Conservation (phyloP, 2,329 filamentous ascomycete species). For the Lasiodiplodia gonubiensis region DNA sequence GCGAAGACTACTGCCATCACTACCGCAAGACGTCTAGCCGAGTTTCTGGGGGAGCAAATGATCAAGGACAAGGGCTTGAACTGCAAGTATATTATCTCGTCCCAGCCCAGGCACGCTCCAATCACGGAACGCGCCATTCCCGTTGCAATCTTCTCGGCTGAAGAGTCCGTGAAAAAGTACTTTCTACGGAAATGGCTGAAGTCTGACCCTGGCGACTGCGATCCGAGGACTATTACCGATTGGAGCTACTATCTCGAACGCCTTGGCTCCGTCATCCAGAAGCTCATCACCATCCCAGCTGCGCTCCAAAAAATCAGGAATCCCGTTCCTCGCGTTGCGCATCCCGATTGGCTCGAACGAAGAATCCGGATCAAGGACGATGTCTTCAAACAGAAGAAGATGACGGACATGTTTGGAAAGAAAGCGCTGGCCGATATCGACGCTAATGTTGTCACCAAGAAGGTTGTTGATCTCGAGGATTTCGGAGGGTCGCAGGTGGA, state of each 20-base stretch:
- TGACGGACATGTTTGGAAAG: conserved; percentile 88
- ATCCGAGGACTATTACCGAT: conserved; percentile 87
- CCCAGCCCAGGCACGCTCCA: conserved; percentile 82
- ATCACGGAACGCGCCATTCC: conserved; percentile 95
- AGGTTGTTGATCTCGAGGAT: conserved; percentile 78
- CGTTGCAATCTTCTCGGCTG: conserved; percentile 95
- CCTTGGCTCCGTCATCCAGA: conserved; percentile 96
- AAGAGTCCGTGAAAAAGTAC: conserved; percentile 82
- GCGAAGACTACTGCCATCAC: conserved; percentile 99
- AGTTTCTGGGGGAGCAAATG: conserved; percentile 98
- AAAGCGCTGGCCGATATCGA: conserved; percentile 74
- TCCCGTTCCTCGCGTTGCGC: conserved; percentile 88
- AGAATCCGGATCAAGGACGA: conserved; percentile 96
- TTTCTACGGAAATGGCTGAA: conserved; percentile 96
- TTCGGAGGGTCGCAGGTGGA: conserved; percentile 73
- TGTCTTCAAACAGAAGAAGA: conserved; percentile 97
- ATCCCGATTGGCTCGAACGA: conserved; percentile 95
- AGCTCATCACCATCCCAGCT: conserved; percentile 97
- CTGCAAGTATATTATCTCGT: conserved; percentile 99
- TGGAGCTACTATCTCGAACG: conserved; percentile 98
- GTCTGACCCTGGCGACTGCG: conserved; percentile 88
- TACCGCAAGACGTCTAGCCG: conserved; percentile 89
- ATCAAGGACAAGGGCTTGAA: conserved; percentile 98
- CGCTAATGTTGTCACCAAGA: conserved; percentile 66
- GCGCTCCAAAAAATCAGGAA: conserved; percentile 94